These are phyloP conservation scores for Thraustotheca clavata DNA, from an alignment of 352 stramenopile species.

Conservation along the genomic window DNA sequence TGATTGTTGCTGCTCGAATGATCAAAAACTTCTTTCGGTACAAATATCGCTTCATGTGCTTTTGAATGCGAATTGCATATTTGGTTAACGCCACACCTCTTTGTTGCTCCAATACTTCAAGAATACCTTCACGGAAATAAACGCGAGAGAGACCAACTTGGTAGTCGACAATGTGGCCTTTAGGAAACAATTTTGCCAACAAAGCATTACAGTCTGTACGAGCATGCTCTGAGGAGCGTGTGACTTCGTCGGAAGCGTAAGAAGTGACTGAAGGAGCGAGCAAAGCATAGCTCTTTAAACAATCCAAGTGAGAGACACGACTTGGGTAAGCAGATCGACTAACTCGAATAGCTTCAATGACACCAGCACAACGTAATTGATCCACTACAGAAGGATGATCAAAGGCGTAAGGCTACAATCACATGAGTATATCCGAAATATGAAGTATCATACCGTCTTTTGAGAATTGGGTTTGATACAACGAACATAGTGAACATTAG, in stretches of 20 bases:
- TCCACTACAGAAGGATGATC: conserved; percentile 64
- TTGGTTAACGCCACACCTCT: conserved; percentile 60
- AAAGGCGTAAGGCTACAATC: conserved; percentile 22
- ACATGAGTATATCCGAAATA: conserved; percentile 26
- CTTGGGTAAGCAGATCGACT: conserved; percentile 79
- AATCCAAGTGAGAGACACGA: conserved; percentile 66
- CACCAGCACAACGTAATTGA: conserved; percentile 72
- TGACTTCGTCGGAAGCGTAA: not conserved
- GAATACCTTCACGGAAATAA: conserved; percentile 77
- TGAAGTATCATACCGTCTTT: conserved; percentile 31
- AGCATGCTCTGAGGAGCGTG: not conserved
- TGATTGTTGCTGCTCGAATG: conserved; percentile 35
- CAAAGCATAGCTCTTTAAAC: conserved; percentile 61
- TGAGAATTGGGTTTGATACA: conserved; percentile 75
- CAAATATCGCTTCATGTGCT: conserved; percentile 58
- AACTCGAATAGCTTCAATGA: conserved; percentile 83
- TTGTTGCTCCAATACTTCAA: conserved; percentile 72
- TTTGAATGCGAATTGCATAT: conserved; percentile 66
- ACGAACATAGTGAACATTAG: conserved; percentile 79
- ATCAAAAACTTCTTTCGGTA: conserved; percentile 41
- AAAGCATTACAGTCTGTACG: conserved; percentile 43
- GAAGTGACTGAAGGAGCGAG: conserved; percentile 27
- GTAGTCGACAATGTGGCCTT: conserved; percentile 72
- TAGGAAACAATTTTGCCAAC: conserved; percentile 54
- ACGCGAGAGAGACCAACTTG: conserved; percentile 77